These are phyloP conservation scores for Phytopythium helicoides DNA, from an alignment of 352 stramenopile genomes.

Conservation along the genomic window DNA sequence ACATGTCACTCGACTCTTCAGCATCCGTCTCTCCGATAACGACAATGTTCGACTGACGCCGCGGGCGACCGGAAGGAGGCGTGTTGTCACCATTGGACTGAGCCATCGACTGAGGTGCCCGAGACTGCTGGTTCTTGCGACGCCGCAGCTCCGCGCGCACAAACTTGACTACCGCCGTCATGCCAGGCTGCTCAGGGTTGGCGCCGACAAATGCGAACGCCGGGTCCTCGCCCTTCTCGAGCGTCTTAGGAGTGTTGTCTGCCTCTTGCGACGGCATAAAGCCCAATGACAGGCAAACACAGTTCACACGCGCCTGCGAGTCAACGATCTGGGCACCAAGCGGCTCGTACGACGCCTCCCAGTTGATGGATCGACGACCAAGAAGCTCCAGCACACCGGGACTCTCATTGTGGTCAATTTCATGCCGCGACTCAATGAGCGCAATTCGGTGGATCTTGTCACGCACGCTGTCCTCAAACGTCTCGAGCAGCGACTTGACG, in stretches of 20 bases:
- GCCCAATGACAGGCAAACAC: conserved; percentile 81
- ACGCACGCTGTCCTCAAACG: conserved; percentile 65
- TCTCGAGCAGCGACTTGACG: conserved; percentile 83
- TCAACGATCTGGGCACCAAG: conserved; percentile 85
- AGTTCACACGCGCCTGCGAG: conserved; percentile 82
- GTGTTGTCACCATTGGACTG: conserved; percentile 9
- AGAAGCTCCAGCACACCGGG: conserved; percentile 78
- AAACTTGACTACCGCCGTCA: conserved; percentile 84
- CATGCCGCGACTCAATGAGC: conserved; percentile 88
- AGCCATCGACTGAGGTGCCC: conserved; percentile 10
- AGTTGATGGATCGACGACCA: conserved; percentile 85
- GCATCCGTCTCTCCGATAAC: conserved; percentile 82
- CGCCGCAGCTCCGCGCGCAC: conserved; percentile 63
- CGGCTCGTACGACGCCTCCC: conserved; percentile 81
- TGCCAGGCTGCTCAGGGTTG: conserved; percentile 72
- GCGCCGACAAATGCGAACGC: conserved; percentile 81
- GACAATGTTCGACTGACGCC: conserved; percentile 84
- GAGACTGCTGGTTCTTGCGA: conserved; percentile 28
- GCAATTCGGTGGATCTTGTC: conserved; percentile 82
- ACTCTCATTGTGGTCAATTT: conserved; percentile 80
- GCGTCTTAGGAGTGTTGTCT: conserved; percentile 62
- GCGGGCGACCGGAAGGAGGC: conserved; percentile 24
- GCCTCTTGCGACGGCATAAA: conserved; percentile 72
- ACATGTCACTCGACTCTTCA: conserved; percentile 72
- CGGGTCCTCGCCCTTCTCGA: conserved; percentile 80